Percentiles rank a stretch among this genome's conserved stretches.
Evolutionary conservation across 176 grass and related monocot genomes (phyloP).

Genomic region (Rhynchospora pubera): DNA sequence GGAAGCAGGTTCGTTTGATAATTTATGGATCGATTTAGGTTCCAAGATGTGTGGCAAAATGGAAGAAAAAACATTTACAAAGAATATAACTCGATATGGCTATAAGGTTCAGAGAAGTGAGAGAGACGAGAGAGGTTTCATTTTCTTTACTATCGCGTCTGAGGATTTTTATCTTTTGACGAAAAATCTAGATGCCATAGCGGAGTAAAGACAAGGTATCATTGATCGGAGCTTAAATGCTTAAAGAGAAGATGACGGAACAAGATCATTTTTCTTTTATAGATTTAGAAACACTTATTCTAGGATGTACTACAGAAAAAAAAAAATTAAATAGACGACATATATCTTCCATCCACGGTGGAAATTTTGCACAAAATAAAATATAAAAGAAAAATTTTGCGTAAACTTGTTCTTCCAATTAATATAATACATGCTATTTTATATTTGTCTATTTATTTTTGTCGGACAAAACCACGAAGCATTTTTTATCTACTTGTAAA

Average conservation of each 20-base stretch:
- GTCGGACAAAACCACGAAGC: too few relatives aligned
- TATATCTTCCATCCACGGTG: background rate
- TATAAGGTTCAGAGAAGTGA: background rate
- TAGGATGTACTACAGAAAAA: background rate
- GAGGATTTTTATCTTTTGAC: too few relatives aligned
- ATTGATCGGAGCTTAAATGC: background rate
- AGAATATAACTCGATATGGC: background rate
- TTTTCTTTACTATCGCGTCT: too few relatives aligned
- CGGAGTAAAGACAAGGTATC: background rate
- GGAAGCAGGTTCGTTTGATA: background rate
- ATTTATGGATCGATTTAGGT: slow-evolving; percentile 9
- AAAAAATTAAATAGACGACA: background rate
- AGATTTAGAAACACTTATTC: slow-evolving; percentile 7
- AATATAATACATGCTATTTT: background rate
- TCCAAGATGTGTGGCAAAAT: background rate
- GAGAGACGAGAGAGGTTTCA: background rate
- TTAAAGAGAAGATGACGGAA: background rate
- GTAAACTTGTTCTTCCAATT: background rate
- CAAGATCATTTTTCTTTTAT: background rate
- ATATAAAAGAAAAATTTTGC: background rate
- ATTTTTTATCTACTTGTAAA: too few relatives aligned
- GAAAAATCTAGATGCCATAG: background rate
- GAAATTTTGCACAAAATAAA: background rate
- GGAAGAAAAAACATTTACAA: background rate
- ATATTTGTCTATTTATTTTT: too few relatives aligned